phyloP scores from a whole-genome alignment of 2,329 filamentous ascomycete genomes.

The Cercospora sojina region DNA sequence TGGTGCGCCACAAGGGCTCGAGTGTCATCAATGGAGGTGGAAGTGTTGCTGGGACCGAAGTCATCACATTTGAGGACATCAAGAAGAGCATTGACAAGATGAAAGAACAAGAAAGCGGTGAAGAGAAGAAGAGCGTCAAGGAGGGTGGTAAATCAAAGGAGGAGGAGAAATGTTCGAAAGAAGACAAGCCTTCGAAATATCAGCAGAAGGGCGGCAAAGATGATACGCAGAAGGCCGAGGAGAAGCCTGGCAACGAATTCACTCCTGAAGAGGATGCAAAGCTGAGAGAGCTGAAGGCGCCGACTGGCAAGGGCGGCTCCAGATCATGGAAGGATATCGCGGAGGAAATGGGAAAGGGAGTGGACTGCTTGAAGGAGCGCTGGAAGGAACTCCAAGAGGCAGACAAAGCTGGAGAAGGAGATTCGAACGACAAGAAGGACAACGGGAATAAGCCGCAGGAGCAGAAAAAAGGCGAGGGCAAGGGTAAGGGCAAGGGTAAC shows the following conservation, averaged over 20 bases:
- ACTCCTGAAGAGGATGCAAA: slow-evolving; percentile 44
- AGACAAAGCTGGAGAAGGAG: slow-evolving; percentile 12
- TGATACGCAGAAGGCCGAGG: not conserved
- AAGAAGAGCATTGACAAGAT: slow-evolving; percentile 11
- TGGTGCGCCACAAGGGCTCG: slow-evolving; percentile 30
- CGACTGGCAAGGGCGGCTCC: slow-evolving; percentile 7
- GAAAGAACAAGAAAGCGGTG: not conserved
- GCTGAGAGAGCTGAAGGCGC: slow-evolving; percentile 30
- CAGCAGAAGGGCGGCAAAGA: slow-evolving; percentile 19
- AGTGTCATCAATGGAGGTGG: not conserved
- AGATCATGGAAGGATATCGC: slow-evolving; percentile 21
- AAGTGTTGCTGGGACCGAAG: not conserved
- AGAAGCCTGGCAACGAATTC: slow-evolving; percentile 15
- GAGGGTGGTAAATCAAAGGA: not conserved
- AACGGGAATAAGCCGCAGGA: not conserved
- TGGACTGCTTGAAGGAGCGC: not conserved
- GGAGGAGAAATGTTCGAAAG: slow-evolving; percentile 10
- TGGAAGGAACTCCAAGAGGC: slow-evolving; percentile 19
- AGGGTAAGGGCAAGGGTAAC: slow-evolving; percentile 6
- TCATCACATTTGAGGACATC: slow-evolving; percentile 14
- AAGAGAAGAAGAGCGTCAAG: slow-evolving; percentile 7
- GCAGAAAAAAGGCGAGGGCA: slow-evolving; percentile 7
- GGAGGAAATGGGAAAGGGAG: slow-evolving; percentile 10
- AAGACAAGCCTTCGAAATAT: slow-evolving; percentile 12
- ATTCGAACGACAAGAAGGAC: slow-evolving; percentile 3